phyloP scores from a whole-genome alignment of 2,329 filamentous ascomycete genomes.

The Neophaeococcomyces aloes region DNA sequence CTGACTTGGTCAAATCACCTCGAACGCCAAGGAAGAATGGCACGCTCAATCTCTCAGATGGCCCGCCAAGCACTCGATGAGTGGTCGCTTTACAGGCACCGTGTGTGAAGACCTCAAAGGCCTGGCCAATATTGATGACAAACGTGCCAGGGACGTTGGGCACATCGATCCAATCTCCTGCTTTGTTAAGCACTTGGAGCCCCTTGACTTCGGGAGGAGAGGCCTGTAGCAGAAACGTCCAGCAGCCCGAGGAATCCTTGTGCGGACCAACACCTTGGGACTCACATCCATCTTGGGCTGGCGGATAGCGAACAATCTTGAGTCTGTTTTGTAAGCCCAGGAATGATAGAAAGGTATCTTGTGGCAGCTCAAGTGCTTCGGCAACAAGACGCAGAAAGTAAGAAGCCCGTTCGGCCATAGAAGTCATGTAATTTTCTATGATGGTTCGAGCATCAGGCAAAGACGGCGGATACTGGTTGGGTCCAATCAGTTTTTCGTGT shows the following conservation, averaged over 20 bases:
- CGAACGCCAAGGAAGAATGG: constrained; percentile 43
- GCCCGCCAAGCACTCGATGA: constrained; percentile 32
- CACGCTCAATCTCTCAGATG: constrained; percentile 32
- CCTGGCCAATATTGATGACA: constrained; percentile 40
- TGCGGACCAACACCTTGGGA: constrained; percentile 41
- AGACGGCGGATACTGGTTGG: constrained; percentile 39
- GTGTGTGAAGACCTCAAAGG: constrained; percentile 34
- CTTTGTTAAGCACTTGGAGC: constrained; percentile 37
- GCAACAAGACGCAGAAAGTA: constrained; percentile 48
- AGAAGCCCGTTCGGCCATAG: constrained; percentile 42
- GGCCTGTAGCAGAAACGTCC: constrained; percentile 54
- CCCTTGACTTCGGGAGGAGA: constrained; percentile 40
- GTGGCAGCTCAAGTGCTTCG: constrained; percentile 42
- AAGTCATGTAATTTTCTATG: constrained; percentile 41
- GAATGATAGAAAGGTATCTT: constrained; percentile 42
- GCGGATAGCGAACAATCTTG: constrained; percentile 30
- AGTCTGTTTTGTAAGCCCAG: constrained; percentile 49
- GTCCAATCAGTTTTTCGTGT: constrained; percentile 38
- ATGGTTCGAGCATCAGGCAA: constrained; percentile 28
- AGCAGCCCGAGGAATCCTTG: constrained; percentile 49
- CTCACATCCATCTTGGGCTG: constrained; percentile 29
- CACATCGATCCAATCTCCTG: constrained; percentile 37
- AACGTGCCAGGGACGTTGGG: constrained; percentile 34
- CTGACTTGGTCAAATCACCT: constrained; percentile 34
- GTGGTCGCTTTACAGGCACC: constrained; percentile 35